Evolutionary conservation across 176 grass and related monocot genomes (phyloP).

Genomic region (Saccharum officinarum): DNA sequence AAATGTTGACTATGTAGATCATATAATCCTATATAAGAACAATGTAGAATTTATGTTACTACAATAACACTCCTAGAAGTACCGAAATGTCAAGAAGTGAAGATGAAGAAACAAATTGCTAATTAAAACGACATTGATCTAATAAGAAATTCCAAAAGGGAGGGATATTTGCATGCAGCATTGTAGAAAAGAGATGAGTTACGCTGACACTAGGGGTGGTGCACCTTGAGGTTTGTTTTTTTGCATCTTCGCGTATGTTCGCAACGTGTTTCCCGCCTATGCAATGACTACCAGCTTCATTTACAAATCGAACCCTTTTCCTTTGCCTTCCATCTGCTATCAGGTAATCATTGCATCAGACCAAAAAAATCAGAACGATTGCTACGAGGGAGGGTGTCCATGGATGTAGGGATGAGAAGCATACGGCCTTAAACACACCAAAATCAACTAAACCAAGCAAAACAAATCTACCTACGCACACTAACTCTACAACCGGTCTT

Average conservation of each 20-base stretch:
- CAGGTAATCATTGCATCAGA: slow-evolving; percentile 32
- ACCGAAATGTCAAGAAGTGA: neutral
- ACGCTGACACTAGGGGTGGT: neutral
- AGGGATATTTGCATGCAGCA: neutral
- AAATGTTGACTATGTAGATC: slow-evolving; percentile 10
- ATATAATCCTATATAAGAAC: slow-evolving; percentile 8
- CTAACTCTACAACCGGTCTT: no score
- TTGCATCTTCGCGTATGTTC: slow-evolving; percentile 24
- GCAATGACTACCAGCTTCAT: slow-evolving; percentile 43
- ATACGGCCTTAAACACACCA: neutral
- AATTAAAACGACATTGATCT: neutral
- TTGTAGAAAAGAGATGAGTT: neutral
- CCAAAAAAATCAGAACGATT: neutral
- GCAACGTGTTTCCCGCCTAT: neutral
- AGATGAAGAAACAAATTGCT: neutral
- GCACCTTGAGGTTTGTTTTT: slow-evolving; percentile 30
- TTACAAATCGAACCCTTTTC: slow-evolving; percentile 64
- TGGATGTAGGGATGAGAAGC: neutral
- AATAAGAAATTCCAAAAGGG: neutral
- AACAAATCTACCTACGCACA: no score
- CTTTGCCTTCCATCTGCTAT: slow-evolving; percentile 56
- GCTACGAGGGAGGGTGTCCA: neutral
- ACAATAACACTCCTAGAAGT: neutral
- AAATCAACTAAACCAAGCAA: no score
- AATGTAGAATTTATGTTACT: neutral